Evolutionary conservation across 148 eudicot genomes (phyloP), one percentile per base, ranked within the genome.

Genomic region (Fallopia convolvulus): DNA sequence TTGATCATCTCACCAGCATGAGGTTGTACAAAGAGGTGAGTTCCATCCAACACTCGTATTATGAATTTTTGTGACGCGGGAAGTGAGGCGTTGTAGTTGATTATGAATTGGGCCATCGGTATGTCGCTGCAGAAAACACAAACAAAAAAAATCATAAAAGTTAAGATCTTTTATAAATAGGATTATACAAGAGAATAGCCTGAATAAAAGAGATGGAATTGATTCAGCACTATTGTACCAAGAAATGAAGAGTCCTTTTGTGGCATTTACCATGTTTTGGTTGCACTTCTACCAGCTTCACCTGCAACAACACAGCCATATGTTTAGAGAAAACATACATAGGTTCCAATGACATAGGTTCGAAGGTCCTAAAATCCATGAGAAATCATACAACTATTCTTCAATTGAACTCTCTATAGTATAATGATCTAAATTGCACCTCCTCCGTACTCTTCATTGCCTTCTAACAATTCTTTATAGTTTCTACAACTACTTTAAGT

Each of bases 31-130:
- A 89, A 92, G 48, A 93, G 81, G 85, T 90, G 93, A 14, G 97
- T 92, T 44, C 78, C 77, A 66, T 92, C 97, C 75, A 93, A 78
- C 53, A 86, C 85, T 11, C 86, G 92, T 76, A 93, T 89, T 41
- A 93, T 87, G 77, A 93, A 93, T 83, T 93, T 93, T 77, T 90
- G 93, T 39, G 86, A 80, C 17, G 79, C 70, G 17, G 94, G 94
- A 47, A 87, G 78, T 1, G 88, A 70, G 12, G 76, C 83, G 72
- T 93, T 88, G 80, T 81, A 75, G 81, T 85, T 89, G 80, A 91
- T 92, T 66, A 93, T 89, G 77, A 92, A 92, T 58, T 87, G 90
- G 2, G 94, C 89, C 97, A 93, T 93, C 0, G 98, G 98, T 75
- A 93, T 79, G 76, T 92, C 97, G 71, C 98, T 93, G 72, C 70